Conservation (phyloP, 495 filamentous ascomycete genomes). For the Aspergillus haitiensis region DNA sequence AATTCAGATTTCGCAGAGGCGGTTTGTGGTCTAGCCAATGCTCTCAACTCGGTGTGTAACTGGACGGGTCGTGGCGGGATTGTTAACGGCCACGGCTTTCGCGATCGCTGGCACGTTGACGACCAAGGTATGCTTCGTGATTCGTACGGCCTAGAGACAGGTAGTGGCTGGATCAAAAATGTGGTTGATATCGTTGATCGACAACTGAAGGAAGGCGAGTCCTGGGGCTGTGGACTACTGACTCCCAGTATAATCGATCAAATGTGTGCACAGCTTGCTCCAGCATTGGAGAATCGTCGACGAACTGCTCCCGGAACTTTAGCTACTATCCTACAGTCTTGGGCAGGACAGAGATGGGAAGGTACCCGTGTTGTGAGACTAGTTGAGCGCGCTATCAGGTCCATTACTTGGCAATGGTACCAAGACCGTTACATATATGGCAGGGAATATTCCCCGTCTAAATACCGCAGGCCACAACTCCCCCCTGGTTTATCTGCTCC, state of each 20-base stretch:
- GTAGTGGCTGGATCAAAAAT: constrained; percentile 86
- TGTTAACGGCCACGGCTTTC: constrained; percentile 63
- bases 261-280: constrained; percentile 48
- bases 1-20: constrained; percentile 98
- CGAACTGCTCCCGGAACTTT: constrained; percentile 35
- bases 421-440: constrained; percentile 72
- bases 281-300: constrained; percentile 34
- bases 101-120: constrained; percentile 94
- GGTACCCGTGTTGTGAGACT: constrained; percentile 83
- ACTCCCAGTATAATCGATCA: constrained; percentile 54
- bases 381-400: constrained; percentile 78
- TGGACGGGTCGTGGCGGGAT: constrained; percentile 92
- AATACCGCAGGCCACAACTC: constrained; percentile 73
- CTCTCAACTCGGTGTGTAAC: constrained; percentile 94
- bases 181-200: constrained; percentile 95
- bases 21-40: constrained; percentile 93
- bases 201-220: constrained; percentile 82
- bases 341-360: constrained; percentile 81
- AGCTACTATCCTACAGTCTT: constrained; percentile 55
- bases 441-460: constrained; percentile 53
- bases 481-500: constrained; percentile 76
- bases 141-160: constrained; percentile 55
- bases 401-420: constrained; percentile 84
- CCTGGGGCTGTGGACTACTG: constrained; percentile 79
- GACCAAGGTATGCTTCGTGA: constrained; percentile 82